Evolutionary conservation across 2,329 filamentous ascomycete genomes (phyloP), one percentile per base, ranked within the genome.

Genomic region (Eurotiales sp.): DNA sequence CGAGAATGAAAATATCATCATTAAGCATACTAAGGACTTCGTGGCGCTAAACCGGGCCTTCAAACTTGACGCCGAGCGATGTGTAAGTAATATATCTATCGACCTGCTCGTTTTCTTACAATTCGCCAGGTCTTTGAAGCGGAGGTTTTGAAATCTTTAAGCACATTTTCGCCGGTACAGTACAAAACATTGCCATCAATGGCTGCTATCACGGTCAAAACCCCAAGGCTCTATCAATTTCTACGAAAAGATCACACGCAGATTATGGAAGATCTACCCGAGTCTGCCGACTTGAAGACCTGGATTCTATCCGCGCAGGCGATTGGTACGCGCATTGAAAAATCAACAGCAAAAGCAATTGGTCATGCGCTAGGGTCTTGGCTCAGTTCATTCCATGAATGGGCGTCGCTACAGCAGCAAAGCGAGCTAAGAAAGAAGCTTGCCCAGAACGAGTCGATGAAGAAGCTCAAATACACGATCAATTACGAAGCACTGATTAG

Each of bases 1-100:
- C 17, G 29, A 34, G 11, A 29, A 15, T 15, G 17, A 5, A 47
- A 39, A 21, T n/a, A 12, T 51, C 7, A 48, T 52, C 14, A 46
- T 52, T 23, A 52, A 52, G 40, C 44, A 52, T 39, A 52, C 50
- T n/a, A 43, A 32, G 14, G 29, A 52, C 27, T 52, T 47, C n/a
- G 50, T 52, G 8, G 50, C 50, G 10, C 30, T 48, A 14, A 52
- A 52, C 6, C 37, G 50, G 12, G 44, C 29, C 5, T 52, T 52
- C 22, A 52, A 52, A n/a, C n/a, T 52, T 8, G 44, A 47, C 21
- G 25, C 36, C 6, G 50, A 52, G 10, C 37, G 50, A 30, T 52
- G 44, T 29, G 50, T 52, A 17, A 15, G 48, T 23, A n/a, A n/a
- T n/a, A n/a, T n/a, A n/a, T 15, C 32, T 19, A 17, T n/a, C 2